A percentile compares a stretch with the other conserved stretches of the same genome.
These are phyloP conservation scores for Zygosaccharomyces sapae DNA, from an alignment of 1,139 yeast genomes.

Conservation along the genomic window DNA sequence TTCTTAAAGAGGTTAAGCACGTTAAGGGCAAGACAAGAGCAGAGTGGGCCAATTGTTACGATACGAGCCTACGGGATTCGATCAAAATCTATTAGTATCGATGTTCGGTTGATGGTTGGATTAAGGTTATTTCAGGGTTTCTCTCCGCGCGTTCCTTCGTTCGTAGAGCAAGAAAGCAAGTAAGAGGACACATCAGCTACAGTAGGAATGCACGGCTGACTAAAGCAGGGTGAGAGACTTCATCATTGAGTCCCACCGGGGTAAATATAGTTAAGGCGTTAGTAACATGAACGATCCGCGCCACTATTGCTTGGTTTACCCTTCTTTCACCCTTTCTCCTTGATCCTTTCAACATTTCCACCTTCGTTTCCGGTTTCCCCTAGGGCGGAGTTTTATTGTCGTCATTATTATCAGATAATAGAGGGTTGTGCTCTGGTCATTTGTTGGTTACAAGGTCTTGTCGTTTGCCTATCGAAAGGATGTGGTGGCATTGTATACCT, in stretches of 20 bases:
- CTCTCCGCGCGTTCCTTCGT: background rate
- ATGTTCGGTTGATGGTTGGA: background rate
- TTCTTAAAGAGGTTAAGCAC: background rate
- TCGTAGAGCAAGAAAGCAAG: slow-evolving; percentile 4
- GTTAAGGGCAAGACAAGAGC: background rate
- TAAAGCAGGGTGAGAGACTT: background rate
- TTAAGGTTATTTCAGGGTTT: background rate
- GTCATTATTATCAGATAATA: background rate
- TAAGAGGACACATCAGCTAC: background rate
- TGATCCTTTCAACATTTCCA: background rate
- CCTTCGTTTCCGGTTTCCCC: background rate
- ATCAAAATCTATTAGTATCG: background rate
- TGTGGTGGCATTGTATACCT: background rate
- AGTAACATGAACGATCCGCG: background rate
- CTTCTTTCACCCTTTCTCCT: background rate
- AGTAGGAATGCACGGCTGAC: background rate
- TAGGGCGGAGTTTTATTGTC: background rate
- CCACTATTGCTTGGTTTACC: background rate
- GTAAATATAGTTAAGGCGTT: background rate
- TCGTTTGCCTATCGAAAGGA: background rate
- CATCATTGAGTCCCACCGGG: background rate
- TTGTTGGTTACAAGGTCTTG: background rate
- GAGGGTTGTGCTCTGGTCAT: background rate
- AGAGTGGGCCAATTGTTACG: background rate
- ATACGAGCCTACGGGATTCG: background rate